Evolutionary conservation across 2,329 filamentous ascomycete genomes (phyloP).

Genomic region (Botrytis deweyae): DNA sequence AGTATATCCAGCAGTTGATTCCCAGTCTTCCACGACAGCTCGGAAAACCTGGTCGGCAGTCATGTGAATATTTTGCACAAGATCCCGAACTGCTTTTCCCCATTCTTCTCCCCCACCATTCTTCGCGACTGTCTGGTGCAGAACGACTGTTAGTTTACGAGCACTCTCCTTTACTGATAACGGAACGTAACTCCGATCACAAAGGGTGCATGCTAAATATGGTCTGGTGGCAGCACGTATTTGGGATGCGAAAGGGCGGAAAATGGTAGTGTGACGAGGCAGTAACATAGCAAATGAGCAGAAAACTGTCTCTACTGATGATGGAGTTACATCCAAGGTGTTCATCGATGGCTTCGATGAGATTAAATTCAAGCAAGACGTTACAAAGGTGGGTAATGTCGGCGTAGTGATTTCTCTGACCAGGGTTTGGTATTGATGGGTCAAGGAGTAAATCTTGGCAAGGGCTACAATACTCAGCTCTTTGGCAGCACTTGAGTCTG

Average conservation of each 20-base stretch:
- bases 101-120: constrained; percentile 76
- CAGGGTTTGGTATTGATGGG: constrained; percentile 79
- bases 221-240: constrained; percentile 60
- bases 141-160: constrained; percentile 64
- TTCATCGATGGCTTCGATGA: constrained; percentile 46
- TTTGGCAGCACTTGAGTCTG: constrained; percentile 72
- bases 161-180: constrained; percentile 56
- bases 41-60: constrained; percentile 78
- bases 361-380: constrained; percentile 61
- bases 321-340: constrained; percentile 43
- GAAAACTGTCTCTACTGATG: constrained; percentile 65
- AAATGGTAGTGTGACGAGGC: constrained; percentile 78
- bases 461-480: constrained; percentile 74
- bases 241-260: constrained; percentile 72
- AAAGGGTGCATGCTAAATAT: constrained; percentile 64
- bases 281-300: constrained; percentile 70
- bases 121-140: constrained; percentile 81
- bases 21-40: constrained; percentile 78
- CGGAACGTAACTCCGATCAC: constrained; percentile 50
- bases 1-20: constrained; percentile 58
- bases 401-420: constrained; percentile 67
- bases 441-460: constrained; percentile 78
- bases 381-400: constrained; percentile 28
- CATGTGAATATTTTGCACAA: constrained; percentile 64
- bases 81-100: constrained; percentile 61